Evolutionary conservation across 257 asterid species (phyloP).

Genomic region (Orobanche coerulescens): DNA sequence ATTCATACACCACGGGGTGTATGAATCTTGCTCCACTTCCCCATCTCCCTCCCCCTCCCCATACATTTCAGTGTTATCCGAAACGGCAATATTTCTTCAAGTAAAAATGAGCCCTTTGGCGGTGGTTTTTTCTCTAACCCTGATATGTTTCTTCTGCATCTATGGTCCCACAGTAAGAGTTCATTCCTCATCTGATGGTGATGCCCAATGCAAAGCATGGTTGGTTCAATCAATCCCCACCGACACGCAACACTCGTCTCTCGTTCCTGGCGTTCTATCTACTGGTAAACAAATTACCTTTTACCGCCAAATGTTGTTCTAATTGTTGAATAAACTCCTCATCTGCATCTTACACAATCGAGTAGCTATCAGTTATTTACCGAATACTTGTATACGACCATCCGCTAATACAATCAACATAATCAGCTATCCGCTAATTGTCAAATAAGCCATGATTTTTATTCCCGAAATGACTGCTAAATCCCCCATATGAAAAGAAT

Average conservation of each 20-base stretch:
- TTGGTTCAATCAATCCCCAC: conserved; percentile 83
- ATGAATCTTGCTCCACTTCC: background rate
- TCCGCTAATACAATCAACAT: too few species aligned
- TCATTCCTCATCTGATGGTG: conserved; percentile 18
- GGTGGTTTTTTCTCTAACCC: conserved; percentile 16
- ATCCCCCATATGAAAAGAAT: too few species aligned
- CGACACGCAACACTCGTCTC: conserved; percentile 63
- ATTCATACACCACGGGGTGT: too few species aligned
- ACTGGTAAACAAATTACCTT: conserved; percentile 42
- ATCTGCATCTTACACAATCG: too few species aligned
- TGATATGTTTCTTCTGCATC: conserved; percentile 11
- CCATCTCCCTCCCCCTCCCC: background rate
- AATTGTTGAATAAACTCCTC: too few species aligned
- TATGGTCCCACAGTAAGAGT: conserved; percentile 8
- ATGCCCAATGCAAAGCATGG: conserved; percentile 66
- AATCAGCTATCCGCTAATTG: too few species aligned
- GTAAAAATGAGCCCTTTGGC: conserved; percentile 27
- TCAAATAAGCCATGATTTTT: too few species aligned
- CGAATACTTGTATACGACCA: too few species aligned
- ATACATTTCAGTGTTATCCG: too few species aligned
- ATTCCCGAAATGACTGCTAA: too few species aligned
- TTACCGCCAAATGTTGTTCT: too few species aligned
- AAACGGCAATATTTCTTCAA: conserved; percentile 6
- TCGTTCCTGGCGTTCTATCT: conserved; percentile 64
- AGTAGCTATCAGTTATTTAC: too few species aligned